Percentiles rank a stretch among this genome's conserved stretches.
These are phyloP conservation scores for Mycena chlorophos DNA, from an alignment of 768 basidiomycete genomes.

Conservation along the genomic window DNA sequence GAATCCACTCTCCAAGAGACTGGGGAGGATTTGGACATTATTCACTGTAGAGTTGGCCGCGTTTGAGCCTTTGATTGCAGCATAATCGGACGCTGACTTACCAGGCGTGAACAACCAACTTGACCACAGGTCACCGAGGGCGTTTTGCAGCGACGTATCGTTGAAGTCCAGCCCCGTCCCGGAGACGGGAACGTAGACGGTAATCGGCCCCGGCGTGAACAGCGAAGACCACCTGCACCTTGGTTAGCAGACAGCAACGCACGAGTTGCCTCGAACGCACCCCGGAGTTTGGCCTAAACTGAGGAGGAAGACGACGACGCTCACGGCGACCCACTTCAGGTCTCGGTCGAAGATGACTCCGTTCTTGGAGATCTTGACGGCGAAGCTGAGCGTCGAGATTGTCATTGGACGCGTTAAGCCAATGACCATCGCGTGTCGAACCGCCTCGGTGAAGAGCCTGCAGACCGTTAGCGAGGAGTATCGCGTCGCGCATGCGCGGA, in stretches of 20 bases:
- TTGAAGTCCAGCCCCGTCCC: not conserved
- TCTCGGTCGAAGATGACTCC: not conserved
- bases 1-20: not conserved
- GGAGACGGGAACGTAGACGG: not conserved
- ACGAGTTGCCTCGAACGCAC: not conserved
- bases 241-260: not conserved
- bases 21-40: not conserved
- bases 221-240: slow-evolving; percentile 7
- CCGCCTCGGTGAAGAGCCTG: slow-evolving; percentile 10
- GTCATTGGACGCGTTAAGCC: slow-evolving; percentile 3
- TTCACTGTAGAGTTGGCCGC: not conserved
- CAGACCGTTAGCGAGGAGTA: not conserved
- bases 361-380: slow-evolving; percentile 2
- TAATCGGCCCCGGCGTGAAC: slow-evolving; percentile 2
- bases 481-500: not conserved
- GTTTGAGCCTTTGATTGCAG: too few species aligned
- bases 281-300: slow-evolving; percentile 5
- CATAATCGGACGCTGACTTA: not conserved
- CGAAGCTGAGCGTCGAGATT: slow-evolving; percentile 2
- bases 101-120: not conserved
- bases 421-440: slow-evolving; percentile 3
- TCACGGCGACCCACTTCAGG: not conserved
- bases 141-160: not conserved
- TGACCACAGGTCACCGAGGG: not conserved
- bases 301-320: slow-evolving; percentile 1